These are phyloP conservation scores for Metschnikowia borealis DNA, from an alignment of 805 yeast genomes.

Conservation along the genomic window DNA sequence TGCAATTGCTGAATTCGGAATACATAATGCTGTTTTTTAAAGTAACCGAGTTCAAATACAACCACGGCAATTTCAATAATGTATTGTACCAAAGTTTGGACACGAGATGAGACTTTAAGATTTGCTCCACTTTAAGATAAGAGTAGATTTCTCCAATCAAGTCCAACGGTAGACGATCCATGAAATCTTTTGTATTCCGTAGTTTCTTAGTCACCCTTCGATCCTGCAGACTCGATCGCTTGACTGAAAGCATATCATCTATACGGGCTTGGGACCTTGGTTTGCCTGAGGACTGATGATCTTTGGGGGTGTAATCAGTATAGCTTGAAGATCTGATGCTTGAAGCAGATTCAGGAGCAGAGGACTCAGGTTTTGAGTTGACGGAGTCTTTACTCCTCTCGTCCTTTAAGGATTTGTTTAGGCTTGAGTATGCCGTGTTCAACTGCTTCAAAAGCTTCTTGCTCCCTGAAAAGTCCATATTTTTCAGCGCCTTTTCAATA, in stretches of 20 bases:
- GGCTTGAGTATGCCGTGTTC: slow-evolving; percentile 19
- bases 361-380: neutral
- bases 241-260: slow-evolving; percentile 20
- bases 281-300: neutral
- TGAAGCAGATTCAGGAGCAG: neutral
- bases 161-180: slow-evolving; percentile 28
- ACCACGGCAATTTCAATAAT: slow-evolving; percentile 23
- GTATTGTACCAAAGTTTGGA: slow-evolving; percentile 30
- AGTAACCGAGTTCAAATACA: slow-evolving; percentile 21
- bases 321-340: neutral
- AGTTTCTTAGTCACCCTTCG: neutral
- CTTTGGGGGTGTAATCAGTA: neutral
- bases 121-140: slow-evolving; percentile 17
- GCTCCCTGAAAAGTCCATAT: slow-evolving; percentile 27
- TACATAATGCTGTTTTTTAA: slow-evolving; percentile 25
- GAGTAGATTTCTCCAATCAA: slow-evolving; percentile 26
- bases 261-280: slow-evolving; percentile 6
- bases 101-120: slow-evolving; percentile 32
- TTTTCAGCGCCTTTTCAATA: slow-evolving; percentile 30
- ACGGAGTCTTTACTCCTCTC: neutral
- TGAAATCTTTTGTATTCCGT: slow-evolving; percentile 22
- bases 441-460: slow-evolving; percentile 27
- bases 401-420: slow-evolving; percentile 23
- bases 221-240: slow-evolving; percentile 9
- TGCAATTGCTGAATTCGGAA: slow-evolving; percentile 29